Evolutionary conservation across 805 yeast species (phyloP).

Genomic region (Osmozyma mogii): DNA sequence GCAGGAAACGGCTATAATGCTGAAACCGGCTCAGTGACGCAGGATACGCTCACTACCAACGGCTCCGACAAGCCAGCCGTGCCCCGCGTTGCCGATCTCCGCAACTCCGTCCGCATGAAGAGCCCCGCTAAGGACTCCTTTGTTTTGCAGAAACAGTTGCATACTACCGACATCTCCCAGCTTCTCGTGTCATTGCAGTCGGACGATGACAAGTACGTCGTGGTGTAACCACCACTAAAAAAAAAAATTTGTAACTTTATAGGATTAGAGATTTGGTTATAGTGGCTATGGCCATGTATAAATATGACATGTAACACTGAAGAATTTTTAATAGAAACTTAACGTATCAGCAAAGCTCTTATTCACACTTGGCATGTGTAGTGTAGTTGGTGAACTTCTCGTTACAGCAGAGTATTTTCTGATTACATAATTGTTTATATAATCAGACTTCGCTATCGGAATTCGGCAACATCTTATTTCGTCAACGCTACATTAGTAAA

Average conservation of each 20-base stretch:
- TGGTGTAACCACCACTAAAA: conserved; percentile 4
- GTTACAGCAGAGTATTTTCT: no score
- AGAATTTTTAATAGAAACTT: no score
- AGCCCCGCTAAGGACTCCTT: conserved; percentile 11
- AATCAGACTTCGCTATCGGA: no score
- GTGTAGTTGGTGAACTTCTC: no score
- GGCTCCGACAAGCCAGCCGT: no score
- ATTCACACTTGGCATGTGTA: no score
- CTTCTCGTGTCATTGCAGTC: conserved; percentile 27
- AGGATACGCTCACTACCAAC: conserved; percentile 4
- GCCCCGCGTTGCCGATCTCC: background rate
- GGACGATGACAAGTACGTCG: conserved; percentile 24
- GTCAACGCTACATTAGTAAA: no score
- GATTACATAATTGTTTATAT: no score
- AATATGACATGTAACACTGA: conserved; percentile 11
- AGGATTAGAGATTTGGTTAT: background rate
- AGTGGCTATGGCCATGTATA: background rate
- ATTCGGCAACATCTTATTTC: no score
- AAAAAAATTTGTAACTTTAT: no score
- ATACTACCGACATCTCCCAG: conserved; percentile 24
- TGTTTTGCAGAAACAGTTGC: conserved; percentile 24
- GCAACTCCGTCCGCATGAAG: conserved; percentile 3
- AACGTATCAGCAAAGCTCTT: no score
- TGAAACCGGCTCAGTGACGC: conserved; percentile 9
- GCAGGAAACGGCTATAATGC: conserved; percentile 7